Base-by-base conservation (phyloP, 306 rosid genomes). In the Cercis canadensis region DNA sequence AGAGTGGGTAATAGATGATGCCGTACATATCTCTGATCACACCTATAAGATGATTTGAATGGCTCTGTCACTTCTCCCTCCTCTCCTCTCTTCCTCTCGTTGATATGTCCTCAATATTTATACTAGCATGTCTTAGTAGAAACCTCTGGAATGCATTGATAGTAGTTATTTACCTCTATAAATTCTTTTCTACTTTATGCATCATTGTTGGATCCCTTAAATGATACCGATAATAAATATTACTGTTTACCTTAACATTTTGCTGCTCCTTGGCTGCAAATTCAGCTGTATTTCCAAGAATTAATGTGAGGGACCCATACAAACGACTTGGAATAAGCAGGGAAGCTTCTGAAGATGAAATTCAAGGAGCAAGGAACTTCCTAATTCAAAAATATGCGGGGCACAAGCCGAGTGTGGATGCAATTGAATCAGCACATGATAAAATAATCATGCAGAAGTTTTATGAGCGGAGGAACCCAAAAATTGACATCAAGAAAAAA, bases 291-390 rank as follows among this genome's bases (percentile, higher is more conserved):
- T 94, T 94, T 59, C 98, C 96, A 46, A 89, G 98, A 88, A 94
- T 94, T 70, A 80, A 79, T 86, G 92, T 90, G 76, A 81, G 61
- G 80, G 97, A 94, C 70, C 98, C 98, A 51, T 90, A 90, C 82
- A 90, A 89, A 75, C 86, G 97, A 79, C 98, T 94, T 69, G 99
- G 99, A 62, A 86, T 94, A 65, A 91, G 91, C 78, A 94, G 59
- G 79, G 99, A 94, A 66, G 99, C 99, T 53, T 91, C 97, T 41
- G 97, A 94, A 82, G 95, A 89, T 63, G 99, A 94, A 81, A 94
- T 91, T 83, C 97, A 94, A 82, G 84, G 77, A 32, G 99, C 97
- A 33, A 91, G 99, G 78, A 94, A 91, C 83, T 94, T 91, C 68
- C 90, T 94, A 60, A 79, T 94, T 75, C 89, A 87, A 70, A 84